These are phyloP conservation scores for Sphaerobolus stellatus DNA, from an alignment of 1,284 basidiomycete genomes.

Conservation along the genomic window DNA sequence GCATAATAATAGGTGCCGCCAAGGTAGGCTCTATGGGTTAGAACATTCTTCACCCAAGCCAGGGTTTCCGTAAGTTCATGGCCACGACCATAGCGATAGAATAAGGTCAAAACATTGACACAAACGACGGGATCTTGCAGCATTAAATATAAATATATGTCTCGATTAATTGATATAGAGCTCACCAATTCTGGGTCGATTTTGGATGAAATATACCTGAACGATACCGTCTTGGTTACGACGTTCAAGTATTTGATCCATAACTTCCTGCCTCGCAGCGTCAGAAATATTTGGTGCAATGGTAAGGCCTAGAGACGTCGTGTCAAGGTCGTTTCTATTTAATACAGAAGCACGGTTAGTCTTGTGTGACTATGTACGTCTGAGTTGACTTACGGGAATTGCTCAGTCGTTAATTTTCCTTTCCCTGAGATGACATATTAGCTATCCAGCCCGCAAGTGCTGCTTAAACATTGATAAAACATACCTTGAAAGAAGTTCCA, in stretches of 20 bases:
- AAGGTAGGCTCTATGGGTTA: slow-evolving; percentile 17
- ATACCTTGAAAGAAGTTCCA: slow-evolving; percentile 56
- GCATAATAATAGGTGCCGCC: slow-evolving; percentile 20
- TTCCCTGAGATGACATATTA: background rate
- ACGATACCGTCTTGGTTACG: slow-evolving; percentile 51
- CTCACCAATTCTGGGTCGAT: background rate
- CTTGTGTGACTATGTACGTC: background rate
- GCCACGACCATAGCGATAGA: slow-evolving; percentile 17
- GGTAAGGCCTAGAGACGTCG: slow-evolving; percentile 50
- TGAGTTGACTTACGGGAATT: background rate
- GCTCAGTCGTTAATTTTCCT: background rate
- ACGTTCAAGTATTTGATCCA: slow-evolving; percentile 55
- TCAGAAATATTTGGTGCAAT: slow-evolving; percentile 37
- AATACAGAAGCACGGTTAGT: background rate
- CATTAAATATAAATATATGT: background rate
- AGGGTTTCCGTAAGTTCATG: slow-evolving; percentile 16
- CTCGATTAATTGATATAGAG: background rate
- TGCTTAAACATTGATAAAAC: too few species aligned
- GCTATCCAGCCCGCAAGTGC: background rate
- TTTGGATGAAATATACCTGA: slow-evolving; percentile 21
- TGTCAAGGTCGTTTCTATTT: slow-evolving; percentile 42
- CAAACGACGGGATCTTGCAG: slow-evolving; percentile 20
- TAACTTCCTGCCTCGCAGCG: slow-evolving; percentile 40
- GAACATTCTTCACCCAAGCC: slow-evolving; percentile 17
- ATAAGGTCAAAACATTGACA: slow-evolving; percentile 19